phyloP scores from a whole-genome alignment of 2,329 filamentous ascomycete genomes.

The Stemphylium vesicarium region DNA sequence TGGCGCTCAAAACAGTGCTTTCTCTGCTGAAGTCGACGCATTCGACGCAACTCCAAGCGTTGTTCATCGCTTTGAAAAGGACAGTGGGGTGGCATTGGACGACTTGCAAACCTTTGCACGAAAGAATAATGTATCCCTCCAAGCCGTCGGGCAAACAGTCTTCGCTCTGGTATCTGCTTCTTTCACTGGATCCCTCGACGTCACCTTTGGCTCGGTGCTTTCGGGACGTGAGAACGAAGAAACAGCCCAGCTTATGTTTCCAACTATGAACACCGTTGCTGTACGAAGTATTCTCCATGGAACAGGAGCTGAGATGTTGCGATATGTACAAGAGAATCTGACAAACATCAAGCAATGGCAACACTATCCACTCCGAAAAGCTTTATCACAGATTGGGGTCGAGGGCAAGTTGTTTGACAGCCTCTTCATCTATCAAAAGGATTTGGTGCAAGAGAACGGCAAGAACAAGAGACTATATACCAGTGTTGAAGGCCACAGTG shows the following conservation, averaged over 20 bases:
- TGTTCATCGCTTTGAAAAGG: slow-evolving; percentile 55
- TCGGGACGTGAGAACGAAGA: slow-evolving; percentile 81
- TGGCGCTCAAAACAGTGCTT: slow-evolving; percentile 52
- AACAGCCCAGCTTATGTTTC: slow-evolving; percentile 74
- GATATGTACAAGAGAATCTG: slow-evolving; percentile 75
- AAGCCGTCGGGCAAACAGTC: slow-evolving; percentile 76
- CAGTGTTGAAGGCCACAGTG: slow-evolving; percentile 68
- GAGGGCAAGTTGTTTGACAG: slow-evolving; percentile 65
- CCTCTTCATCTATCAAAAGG: slow-evolving; percentile 70
- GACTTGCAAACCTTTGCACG: slow-evolving; percentile 68
- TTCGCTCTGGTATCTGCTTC: slow-evolving; percentile 76
- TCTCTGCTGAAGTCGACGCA: slow-evolving; percentile 41
- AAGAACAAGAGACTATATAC: slow-evolving; percentile 57
- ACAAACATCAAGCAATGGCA: slow-evolving; percentile 72
- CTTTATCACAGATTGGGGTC: slow-evolving; percentile 60
- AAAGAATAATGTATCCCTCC: slow-evolving; percentile 70
- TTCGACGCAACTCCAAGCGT: slow-evolving; percentile 9
- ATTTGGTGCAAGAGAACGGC: slow-evolving; percentile 41
- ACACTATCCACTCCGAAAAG: slow-evolving; percentile 76
- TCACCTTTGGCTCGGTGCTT: slow-evolving; percentile 82
- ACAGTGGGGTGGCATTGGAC: slow-evolving; percentile 52
- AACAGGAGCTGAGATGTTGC: slow-evolving; percentile 67
- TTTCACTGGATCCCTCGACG: slow-evolving; percentile 69
- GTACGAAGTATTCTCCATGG: slow-evolving; percentile 77
- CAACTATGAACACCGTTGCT: slow-evolving; percentile 89